Conservation (phyloP, 805 yeast genomes). For the Cephaloascus fragrans region DNA sequence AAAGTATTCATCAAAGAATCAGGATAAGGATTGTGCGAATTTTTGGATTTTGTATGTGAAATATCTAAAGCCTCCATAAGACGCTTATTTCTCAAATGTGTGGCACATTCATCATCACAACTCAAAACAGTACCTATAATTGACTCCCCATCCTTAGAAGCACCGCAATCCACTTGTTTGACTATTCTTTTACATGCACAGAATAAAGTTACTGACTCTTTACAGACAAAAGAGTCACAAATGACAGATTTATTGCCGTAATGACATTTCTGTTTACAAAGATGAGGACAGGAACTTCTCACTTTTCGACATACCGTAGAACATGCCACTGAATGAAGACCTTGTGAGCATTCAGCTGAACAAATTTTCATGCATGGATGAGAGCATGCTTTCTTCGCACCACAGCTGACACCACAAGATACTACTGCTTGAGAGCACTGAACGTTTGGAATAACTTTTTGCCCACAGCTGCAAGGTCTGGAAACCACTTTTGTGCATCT, state of each 20-base stretch:
- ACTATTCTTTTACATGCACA: conserved; percentile 61
- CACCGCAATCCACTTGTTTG: conserved; percentile 46
- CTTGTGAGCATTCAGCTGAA: conserved; percentile 48
- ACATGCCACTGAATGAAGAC: conserved; percentile 55
- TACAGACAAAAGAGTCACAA: conserved; percentile 47
- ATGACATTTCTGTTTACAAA: conserved; percentile 59
- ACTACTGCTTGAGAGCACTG: conserved; percentile 62
- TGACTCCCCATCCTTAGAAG: conserved; percentile 23
- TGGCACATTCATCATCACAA: conserved; percentile 67
- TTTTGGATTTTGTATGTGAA: conserved; percentile 5
- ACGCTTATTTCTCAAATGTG: conserved; percentile 46
- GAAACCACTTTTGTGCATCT: conserved; percentile 56
- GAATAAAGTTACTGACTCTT: conserved; percentile 32
- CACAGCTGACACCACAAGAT: conserved; percentile 44
- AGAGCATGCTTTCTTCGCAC: conserved; percentile 23
- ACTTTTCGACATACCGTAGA: conserved; percentile 44
- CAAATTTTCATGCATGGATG: conserved; percentile 48
- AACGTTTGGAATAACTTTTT: conserved; percentile 43
- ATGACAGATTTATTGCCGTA: conserved; percentile 23
- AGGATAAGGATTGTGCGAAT: conserved; percentile 25
- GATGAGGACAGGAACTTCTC: conserved; percentile 56
- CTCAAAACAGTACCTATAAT: conserved; percentile 28
- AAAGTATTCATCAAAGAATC: conserved; percentile 38
- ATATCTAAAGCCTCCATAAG: conserved; percentile 53
- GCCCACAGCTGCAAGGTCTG: conserved; percentile 56